Base-by-base conservation (phyloP, 768 basidiomycete genomes). In the Galerina marginata region DNA sequence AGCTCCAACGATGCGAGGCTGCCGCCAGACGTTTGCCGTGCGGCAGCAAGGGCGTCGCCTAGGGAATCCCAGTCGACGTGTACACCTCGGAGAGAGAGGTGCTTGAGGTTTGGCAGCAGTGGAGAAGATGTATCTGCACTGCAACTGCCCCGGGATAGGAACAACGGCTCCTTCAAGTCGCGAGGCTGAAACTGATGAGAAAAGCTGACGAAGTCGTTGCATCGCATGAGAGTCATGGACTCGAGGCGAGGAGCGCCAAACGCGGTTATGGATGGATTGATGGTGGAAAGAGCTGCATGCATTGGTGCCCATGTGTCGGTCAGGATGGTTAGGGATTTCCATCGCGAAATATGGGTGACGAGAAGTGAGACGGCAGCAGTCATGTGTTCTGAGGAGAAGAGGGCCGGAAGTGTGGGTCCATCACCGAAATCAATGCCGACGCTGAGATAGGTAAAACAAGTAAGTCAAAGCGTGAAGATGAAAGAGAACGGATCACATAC, bases 231-330 rank as follows among this genome's bases (percentile, higher is more conserved):
- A 26, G 78, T 77, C 46, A 89, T 71, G 5, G 77, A 80, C 67
- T 85, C 81, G 43, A 86, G 79, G 20, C 66, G 65, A 7, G 79
- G 78, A 9, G 81, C 80, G 42, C 79, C 77, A 29, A 61, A 48
- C 14, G 70, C 65, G 36, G 69, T 63, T 54, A 81, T 67, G 12
- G 63, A 54, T 7, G 74, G 71, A 61, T 83, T 82, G 38, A 88
- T 77, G 9, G 73, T 69, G 25, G 69, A 64, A 15, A 89, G 75
- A 10, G 83, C 85, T 49, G 75, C 68, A 62, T 81, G 77, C 83
- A 89, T 84, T 12, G 85, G 85, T n/a, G 78, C 75, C 80, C 80
- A 86, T 7, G 81, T 77, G 65, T 87, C 84, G 29, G 84, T 84
- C 42, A 85, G 75, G 64, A 88, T 80, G 20, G 74, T 75, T 42